Percentiles rank a stretch among this genome's conserved stretches.
These are phyloP conservation scores for Wickerhamomyces bovis DNA, from an alignment of 805 yeast genomes.

Conservation along the genomic window DNA sequence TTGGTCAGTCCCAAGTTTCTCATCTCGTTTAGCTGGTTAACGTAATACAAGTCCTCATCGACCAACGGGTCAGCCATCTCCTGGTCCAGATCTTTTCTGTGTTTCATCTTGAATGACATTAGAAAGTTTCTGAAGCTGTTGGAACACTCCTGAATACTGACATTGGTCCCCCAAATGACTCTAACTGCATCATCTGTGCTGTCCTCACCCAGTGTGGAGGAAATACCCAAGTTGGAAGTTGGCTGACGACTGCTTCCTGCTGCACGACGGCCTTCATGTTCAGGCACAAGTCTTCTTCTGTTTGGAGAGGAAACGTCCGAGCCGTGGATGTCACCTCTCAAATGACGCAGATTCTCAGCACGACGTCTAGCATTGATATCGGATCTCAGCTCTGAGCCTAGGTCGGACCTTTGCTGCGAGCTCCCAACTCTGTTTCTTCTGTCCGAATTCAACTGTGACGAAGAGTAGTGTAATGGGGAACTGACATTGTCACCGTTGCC, in stretches of 20 bases:
- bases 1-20: constrained; percentile 73
- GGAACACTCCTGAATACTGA: constrained; percentile 82
- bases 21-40: constrained; percentile 68
- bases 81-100: constrained; percentile 48
- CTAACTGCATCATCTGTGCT: constrained; percentile 67
- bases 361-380: constrained; percentile 34
- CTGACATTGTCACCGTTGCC: constrained; percentile 26
- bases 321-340: constrained; percentile 75
- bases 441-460: constrained; percentile 30
- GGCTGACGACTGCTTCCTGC: constrained; percentile 16
- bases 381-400: constrained; percentile 37
- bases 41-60: constrained; percentile 72
- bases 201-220: constrained; percentile 20
- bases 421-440: constrained; percentile 12
- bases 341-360: constrained; percentile 43
- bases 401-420: constrained; percentile 21
- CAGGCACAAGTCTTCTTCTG: constrained; percentile 55
- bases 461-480: constrained; percentile 41
- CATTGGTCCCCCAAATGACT: constrained; percentile 98
- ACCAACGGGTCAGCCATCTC: constrained; percentile 36
- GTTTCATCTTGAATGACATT: constrained; percentile 74
- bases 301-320: constrained; percentile 67
- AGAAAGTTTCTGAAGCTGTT: constrained; percentile 76
- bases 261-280: constrained; percentile 18
- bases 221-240: constrained; percentile 20